A percentile compares a stretch with the other conserved stretches of the same genome.
phyloP scores from a whole-genome alignment of 2,329 filamentous ascomycete species.

The Fusarium circinatum region DNA sequence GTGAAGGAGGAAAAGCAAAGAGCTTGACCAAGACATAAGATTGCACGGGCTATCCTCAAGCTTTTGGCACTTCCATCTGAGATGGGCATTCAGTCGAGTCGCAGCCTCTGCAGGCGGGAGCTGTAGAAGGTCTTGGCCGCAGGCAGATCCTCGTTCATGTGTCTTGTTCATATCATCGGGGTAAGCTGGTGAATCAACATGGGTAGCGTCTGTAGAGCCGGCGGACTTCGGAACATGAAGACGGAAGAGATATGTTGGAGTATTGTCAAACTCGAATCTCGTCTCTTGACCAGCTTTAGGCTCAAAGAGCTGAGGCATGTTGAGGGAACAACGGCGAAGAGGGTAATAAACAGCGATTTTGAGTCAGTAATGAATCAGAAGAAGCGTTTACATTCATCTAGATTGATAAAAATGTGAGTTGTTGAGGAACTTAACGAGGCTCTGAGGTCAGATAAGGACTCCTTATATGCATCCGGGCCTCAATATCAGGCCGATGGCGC shows the following conservation, averaged over 20 bases:
- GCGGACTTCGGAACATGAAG: background rate
- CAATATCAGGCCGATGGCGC: background rate
- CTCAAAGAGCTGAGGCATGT: fast-evolving
- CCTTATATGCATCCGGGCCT: background rate
- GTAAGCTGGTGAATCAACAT: background rate
- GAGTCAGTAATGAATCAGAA: background rate
- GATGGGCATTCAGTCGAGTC: background rate
- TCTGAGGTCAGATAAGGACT: background rate
- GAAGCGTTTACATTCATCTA: background rate
- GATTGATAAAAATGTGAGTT: too few relatives aligned
- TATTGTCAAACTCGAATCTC: fast-evolving
- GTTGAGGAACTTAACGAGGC: too few relatives aligned
- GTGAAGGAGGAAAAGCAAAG: background rate
- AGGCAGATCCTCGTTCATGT: background rate
- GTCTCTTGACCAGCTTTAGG: background rate
- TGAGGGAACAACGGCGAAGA: background rate
- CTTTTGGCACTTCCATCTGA: background rate
- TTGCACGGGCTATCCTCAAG: background rate
- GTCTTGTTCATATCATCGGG: background rate
- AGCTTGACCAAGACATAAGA: constrained; percentile 1
- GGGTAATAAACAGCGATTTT: background rate
- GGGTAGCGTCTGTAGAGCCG: too few relatives aligned
- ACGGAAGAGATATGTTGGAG: background rate
- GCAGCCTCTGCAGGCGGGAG: background rate
- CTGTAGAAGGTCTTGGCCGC: background rate